Evolutionary conservation across 176 grass and related monocot genomes (phyloP).

Genomic region (Triticum aestivum): IWGSC_CS_RefSeq_v2.1 NC_057803.1:633973090-633973589

Average conservation of each 20-base stretch:
- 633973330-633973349: background rate
- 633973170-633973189: too few species aligned
- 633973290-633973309: background rate
- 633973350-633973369: too few species aligned
- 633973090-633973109: too few species aligned
- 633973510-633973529: background rate
- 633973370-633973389: too few species aligned
- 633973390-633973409: background rate
- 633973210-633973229: too few species aligned
- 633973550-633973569: constrained; percentile 5
- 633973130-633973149: too few species aligned
- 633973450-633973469: too few species aligned
- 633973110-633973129: too few species aligned
- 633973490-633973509: background rate
- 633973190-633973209: too few species aligned
- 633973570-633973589: constrained; percentile 41
- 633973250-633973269: background rate
- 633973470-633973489: background rate
- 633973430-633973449: background rate
- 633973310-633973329: background rate
- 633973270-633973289: background rate
- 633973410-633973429: background rate
- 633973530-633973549: background rate
- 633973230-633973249: too few species aligned
- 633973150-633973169: too few species aligned